phyloP scores from a whole-genome alignment of 2,329 filamentous ascomycete genomes.

The Aureobasidium sp. region DNA sequence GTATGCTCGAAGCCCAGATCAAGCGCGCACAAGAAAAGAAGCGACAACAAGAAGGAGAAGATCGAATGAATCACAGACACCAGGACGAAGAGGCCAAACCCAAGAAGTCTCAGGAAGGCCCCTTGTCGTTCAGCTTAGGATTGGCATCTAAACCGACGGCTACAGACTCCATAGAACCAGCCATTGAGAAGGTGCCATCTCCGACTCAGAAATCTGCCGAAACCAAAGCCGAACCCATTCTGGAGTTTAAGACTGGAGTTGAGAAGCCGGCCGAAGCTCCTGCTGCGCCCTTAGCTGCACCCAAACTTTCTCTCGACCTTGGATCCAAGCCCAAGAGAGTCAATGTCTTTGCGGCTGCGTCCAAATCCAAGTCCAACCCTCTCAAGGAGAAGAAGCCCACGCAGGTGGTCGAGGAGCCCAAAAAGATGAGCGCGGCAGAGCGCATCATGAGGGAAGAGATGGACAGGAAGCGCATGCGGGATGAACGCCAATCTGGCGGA shows the following conservation, averaged over 20 bases:
- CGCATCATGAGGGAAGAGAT: slow-evolving; percentile 69
- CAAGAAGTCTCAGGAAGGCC: slow-evolving; percentile 20
- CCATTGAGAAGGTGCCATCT: slow-evolving; percentile 9
- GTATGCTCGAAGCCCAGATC: slow-evolving; percentile 77
- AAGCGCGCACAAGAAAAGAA: slow-evolving; percentile 61
- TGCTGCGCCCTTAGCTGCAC: slow-evolving; percentile 13
- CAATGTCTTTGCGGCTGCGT: slow-evolving; percentile 60
- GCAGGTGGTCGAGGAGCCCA: slow-evolving; percentile 52
- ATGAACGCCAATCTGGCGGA: slow-evolving; percentile 23
- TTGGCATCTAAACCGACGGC: slow-evolving; percentile 23
- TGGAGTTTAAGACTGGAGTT: neutral
- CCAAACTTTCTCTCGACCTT: slow-evolving; percentile 59
- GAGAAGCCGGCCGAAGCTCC: slow-evolving; percentile 9
- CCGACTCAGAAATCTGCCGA: slow-evolving; percentile 11
- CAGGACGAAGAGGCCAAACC: slow-evolving; percentile 18
- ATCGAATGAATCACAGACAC: slow-evolving; percentile 34
- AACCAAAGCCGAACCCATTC: slow-evolving; percentile 11
- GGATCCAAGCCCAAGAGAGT: slow-evolving; percentile 53
- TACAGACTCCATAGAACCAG: slow-evolving; percentile 12
- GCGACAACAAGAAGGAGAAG: slow-evolving; percentile 43
- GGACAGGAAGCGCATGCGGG: slow-evolving; percentile 33
- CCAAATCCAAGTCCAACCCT: slow-evolving; percentile 59
- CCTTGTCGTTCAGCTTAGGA: slow-evolving; percentile 31
- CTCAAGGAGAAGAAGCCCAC: slow-evolving; percentile 58
- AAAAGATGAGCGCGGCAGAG: slow-evolving; percentile 83